phyloP scores from a whole-genome alignment of 805 yeast genomes.

The Metschnikowia borealis region DNA sequence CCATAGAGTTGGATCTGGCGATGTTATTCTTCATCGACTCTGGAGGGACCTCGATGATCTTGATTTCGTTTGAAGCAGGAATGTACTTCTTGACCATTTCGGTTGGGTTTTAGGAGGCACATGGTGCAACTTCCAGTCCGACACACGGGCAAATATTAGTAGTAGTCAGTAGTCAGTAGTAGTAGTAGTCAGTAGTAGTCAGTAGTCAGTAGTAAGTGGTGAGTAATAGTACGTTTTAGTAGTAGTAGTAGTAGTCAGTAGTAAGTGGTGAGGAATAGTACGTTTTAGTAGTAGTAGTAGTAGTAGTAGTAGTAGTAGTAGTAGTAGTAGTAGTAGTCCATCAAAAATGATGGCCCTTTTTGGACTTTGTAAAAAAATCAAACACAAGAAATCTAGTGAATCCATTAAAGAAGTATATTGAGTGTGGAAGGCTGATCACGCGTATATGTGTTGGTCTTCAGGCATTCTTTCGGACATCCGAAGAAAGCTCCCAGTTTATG shows the following conservation, averaged over 20 bases:
- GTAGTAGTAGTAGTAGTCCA: too few relatives aligned
- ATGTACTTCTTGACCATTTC: slow-evolving; percentile 62
- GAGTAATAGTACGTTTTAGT: too few relatives aligned
- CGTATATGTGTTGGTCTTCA: slow-evolving; percentile 98
- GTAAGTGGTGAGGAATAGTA: too few relatives aligned
- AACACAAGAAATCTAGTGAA: slow-evolving; percentile 55
- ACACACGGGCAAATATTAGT: slow-evolving; percentile 28
- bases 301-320: too few relatives aligned
- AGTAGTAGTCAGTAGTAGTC: too few relatives aligned
- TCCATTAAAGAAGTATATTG: slow-evolving; percentile 64
- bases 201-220: too few relatives aligned
- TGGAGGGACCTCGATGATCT: slow-evolving; percentile 64
- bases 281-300: too few relatives aligned
- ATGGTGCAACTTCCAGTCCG: slow-evolving; percentile 31
- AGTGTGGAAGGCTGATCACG: slow-evolving; percentile 82
- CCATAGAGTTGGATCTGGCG: slow-evolving; percentile 37
- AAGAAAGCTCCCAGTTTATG: slow-evolving; percentile 60
- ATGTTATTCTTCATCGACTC: slow-evolving; percentile 36
- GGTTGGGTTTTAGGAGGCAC: slow-evolving; percentile 11
- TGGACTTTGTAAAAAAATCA: slow-evolving; percentile 75
- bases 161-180: too few relatives aligned
- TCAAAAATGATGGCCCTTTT: slow-evolving; percentile 96
- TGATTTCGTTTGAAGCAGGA: slow-evolving; percentile 70
- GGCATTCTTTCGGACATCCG: slow-evolving; percentile 70
- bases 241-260: too few relatives aligned